Base-by-base conservation (phyloP, 768 basidiomycete species). In the Tricholoma bakamatsutake region DNA sequence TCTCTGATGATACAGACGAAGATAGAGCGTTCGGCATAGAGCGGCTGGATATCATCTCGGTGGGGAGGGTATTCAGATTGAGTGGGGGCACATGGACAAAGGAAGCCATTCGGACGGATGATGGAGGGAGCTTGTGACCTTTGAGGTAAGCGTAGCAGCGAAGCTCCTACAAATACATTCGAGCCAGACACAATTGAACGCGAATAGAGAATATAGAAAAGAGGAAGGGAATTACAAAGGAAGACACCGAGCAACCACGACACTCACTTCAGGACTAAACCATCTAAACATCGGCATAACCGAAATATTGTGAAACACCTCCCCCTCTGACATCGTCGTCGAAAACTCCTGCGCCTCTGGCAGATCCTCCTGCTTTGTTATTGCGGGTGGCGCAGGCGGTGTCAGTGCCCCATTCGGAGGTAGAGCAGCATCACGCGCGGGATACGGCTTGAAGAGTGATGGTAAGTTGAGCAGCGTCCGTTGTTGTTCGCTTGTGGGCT, bases 401-500 rank as follows among this genome's bases (percentile, higher is more conserved):
- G 70, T 51, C 24, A 62, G 61, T 53, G 73, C 71, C 15, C 60
- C 64, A 54, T 68, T 67, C 11, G 33, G 10, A 13, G 35, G 27
- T 30, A 65, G 62, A 17, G 68, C 28, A n/a, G 46, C 31, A 17
- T 48, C 46, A 7, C 30, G 46, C 18, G 53, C 58, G 11, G 61
- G 15, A 27, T 61, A 61, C 24, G 84, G 81, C 30, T 78, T 69
- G 64, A 85, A 85, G 15, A 80, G 67, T 0, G 78, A 78, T 0
- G 80, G 76, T 0, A 85, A 72, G 33, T 75, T 73, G 18, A 81
- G 63, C 0, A 77, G 71, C 10, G 66, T 58, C 8, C 84, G 78
- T 35, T 73, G 72, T n/a, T 55, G 61, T 1, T 74, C 70, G 17
- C 71, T 73, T n/a, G 71, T 66, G 0, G 84, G 84, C 3, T 72